Conservation (phyloP, 2,329 filamentous ascomycete genomes). For the Periconia digitata region DNA sequence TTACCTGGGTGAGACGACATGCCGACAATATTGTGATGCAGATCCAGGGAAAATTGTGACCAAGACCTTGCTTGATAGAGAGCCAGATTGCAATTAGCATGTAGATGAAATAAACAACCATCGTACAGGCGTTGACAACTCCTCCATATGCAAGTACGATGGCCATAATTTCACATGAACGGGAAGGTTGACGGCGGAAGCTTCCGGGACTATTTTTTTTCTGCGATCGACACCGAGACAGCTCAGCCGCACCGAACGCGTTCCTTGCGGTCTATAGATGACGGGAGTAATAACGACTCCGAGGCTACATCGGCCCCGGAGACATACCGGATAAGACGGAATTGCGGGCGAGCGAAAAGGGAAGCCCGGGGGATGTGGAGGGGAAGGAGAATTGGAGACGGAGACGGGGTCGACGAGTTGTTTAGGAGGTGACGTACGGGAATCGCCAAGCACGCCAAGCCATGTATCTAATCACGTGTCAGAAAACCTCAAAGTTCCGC, state of each 20-base stretch:
- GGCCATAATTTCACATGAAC: constrained; percentile 1
- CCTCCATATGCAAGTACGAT: constrained; percentile 25
- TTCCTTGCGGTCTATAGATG: neutral
- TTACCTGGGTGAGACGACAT: constrained; percentile 33
- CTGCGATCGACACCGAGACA: neutral
- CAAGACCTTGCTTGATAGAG: constrained; percentile 33
- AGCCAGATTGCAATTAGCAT: constrained; percentile 31
- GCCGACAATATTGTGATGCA: constrained; percentile 33
- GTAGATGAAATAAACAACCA: constrained; percentile 36
- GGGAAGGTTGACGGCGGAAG: neutral
- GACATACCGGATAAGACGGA: neutral
- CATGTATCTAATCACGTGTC: too few species aligned
- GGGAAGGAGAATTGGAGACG: neutral
- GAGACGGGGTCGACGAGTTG: neutral
- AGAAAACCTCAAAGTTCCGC: too few species aligned
- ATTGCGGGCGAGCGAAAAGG: neutral
- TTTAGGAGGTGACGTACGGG: too few species aligned
- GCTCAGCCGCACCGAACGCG: neutral
- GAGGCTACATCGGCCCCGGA: constrained; percentile 1
- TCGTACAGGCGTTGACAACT: constrained; percentile 38
- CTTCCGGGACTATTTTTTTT: neutral
- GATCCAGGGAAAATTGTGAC: constrained; percentile 38
- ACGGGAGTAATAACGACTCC: neutral
- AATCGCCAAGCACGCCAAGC: too few species aligned
- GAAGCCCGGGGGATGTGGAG: neutral